phyloP scores from a whole-genome alignment of 306 rosid genomes.

The Carpinus viminea region DNA sequence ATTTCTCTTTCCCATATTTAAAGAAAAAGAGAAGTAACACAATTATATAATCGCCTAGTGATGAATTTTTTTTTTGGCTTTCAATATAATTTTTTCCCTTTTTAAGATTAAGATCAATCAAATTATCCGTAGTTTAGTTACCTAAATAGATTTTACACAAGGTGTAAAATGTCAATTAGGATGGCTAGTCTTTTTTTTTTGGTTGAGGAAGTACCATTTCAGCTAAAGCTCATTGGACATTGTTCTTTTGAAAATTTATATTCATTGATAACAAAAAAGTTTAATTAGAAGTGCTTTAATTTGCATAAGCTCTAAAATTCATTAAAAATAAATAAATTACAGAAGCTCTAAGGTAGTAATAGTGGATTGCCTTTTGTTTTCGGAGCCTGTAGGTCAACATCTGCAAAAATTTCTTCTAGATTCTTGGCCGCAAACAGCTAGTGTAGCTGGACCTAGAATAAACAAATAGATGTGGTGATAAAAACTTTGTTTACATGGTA shows the following conservation, averaged over 20 bases:
- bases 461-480: neutral
- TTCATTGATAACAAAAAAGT: neutral
- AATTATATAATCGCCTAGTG: neutral
- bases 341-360: neutral
- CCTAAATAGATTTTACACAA: neutral
- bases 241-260: no score
- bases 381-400: neutral
- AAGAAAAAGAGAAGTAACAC: neutral
- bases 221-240: neutral
- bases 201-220: no score
- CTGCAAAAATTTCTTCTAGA: neutral
- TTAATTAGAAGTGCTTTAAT: neutral
- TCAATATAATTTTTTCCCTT: neutral
- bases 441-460: neutral
- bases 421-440: neutral
- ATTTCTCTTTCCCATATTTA: neutral
- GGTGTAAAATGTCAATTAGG: neutral
- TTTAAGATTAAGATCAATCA: neutral
- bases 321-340: neutral
- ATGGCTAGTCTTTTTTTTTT: neutral
- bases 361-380: neutral
- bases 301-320: neutral
- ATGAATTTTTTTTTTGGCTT: neutral
- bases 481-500: neutral
- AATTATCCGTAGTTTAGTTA: neutral